Evolutionary conservation across 2,329 filamentous ascomycete species (phyloP).

Genomic region (Exserohilum rostratum): DNA sequence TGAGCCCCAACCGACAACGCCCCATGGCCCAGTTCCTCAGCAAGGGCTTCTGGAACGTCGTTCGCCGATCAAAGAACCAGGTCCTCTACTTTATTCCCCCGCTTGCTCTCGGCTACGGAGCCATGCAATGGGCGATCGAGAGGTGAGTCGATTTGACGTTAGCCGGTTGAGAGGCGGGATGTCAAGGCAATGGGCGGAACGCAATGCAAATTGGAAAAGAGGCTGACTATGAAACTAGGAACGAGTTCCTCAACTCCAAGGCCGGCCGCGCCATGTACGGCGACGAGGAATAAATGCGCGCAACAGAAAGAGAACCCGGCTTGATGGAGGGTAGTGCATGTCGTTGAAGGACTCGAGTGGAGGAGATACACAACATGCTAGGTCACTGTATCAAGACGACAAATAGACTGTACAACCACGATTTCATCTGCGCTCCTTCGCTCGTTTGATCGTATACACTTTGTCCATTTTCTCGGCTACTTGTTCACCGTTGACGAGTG

Average conservation of each 20-base stretch:
- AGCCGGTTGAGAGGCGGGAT: background rate
- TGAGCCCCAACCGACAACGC: conserved; percentile 88
- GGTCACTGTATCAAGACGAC: conserved; percentile 21
- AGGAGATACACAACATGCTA: conserved; percentile 13
- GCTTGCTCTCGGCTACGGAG: conserved; percentile 76
- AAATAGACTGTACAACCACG: conserved; percentile 34
- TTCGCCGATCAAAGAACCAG: conserved; percentile 83
- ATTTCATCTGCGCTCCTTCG: background rate
- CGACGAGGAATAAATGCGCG: conserved; percentile 42
- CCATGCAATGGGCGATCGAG: conserved; percentile 90
- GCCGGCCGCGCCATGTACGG: conserved; percentile 64
- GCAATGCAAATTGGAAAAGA: background rate
- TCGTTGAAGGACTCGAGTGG: conserved; percentile 3
- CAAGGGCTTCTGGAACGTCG: conserved; percentile 93
- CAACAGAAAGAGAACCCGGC: conserved; percentile 6
- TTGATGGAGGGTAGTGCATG: conserved; percentile 5
- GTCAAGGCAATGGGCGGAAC: background rate
- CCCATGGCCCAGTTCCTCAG: conserved; percentile 78
- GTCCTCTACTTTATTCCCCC: conserved; percentile 88
- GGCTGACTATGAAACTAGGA: conserved; percentile 56
- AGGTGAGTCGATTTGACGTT: conserved; percentile 73
- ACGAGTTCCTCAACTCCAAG: conserved; percentile 84
- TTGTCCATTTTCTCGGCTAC: background rate
- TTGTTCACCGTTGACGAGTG: background rate
- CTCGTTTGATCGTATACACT: background rate